Percentiles rank a stretch among this genome's conserved stretches.
These are phyloP conservation scores for Trichoderma virens DNA, from an alignment of 495 filamentous ascomycete species.

Conservation along the genomic window DNA sequence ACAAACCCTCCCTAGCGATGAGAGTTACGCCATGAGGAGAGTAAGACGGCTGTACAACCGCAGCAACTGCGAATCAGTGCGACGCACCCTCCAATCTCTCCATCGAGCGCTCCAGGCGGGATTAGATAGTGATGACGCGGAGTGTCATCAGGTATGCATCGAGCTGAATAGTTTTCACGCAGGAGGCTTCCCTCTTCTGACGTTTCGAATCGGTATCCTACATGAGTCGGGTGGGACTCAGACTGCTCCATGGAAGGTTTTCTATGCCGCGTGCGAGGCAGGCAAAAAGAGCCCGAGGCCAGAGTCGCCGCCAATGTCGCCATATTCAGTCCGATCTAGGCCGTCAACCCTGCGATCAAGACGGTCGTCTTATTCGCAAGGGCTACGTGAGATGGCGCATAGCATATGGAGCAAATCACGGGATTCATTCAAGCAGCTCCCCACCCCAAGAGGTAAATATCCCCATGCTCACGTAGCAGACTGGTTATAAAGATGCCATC, in stretches of 20 bases:
- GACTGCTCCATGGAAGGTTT: background rate
- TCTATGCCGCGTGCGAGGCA: background rate
- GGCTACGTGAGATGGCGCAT: background rate
- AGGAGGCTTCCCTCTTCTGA: background rate
- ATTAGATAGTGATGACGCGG: background rate
- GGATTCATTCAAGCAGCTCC: constrained; percentile 1
- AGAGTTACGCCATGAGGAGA: background rate
- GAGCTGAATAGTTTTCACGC: background rate
- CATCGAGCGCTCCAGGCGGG: background rate
- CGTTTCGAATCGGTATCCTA: background rate
- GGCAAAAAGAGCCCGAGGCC: background rate
- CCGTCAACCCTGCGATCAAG: background rate
- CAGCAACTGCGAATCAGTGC: background rate
- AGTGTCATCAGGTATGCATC: background rate
- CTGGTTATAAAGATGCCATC: too few species aligned
- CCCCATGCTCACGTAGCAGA: too few species aligned
- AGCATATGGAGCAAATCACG: constrained; percentile 7
- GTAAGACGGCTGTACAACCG: background rate
- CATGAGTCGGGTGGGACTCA: background rate
- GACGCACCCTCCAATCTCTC: background rate
- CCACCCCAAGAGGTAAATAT: background rate
- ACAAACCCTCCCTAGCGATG: background rate
- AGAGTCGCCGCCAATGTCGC: background rate
- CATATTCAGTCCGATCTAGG: background rate
- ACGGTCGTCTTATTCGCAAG: background rate